Evolutionary conservation across 495 filamentous ascomycete genomes (phyloP), one percentile per base, ranked within the genome.

Genomic region (Parachaetomium inaequale): DNA sequence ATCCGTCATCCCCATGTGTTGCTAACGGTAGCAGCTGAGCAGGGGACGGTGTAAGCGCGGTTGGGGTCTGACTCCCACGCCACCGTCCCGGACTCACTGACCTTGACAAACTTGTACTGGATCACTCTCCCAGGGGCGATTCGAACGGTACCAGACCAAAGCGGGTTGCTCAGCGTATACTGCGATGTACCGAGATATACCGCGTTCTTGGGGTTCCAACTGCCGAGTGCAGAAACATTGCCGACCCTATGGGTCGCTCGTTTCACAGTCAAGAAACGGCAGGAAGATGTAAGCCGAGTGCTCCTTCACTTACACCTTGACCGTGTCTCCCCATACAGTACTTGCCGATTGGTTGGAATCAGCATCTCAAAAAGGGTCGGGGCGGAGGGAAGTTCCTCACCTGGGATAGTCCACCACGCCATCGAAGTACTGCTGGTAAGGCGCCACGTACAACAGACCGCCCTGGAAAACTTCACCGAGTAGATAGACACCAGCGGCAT

Each of bases 341-440:
- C 71, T 77, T 0, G 79, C 84, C 14, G 75, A 76, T 21, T 80
- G 78, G 43, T 86, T 76, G 67, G 89, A 88, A 0, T 81, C 85
- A 19, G 88, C n/a, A n/a, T n/a, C n/a, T 10, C 10, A 17, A 23
- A 4, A 34, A 34, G 32, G 32, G 32, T 34, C 6, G 11, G 32
- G 11, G 10, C 12, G 36, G 6, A 15, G 14, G 31, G 14, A 38
- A 25, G 34, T 17, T 15, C 7, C 72, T 55, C 70, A 89, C 73
- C 83, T 77, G 0, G 88, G 82, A 65, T 88, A 94, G 69, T 94
- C 90, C 28, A 93, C 67, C 6, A 93, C 68, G 3, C 86, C 86
- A 51, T 85, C 79, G 43, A 88, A 68, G 59, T 79, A 74, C 38
- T 79, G 74, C 70, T 91, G 88, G 73, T 90, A 93, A 3, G 80